phyloP scores from a whole-genome alignment of 2,329 filamentous ascomycete species.

The Nigrospora oryzae region DNA sequence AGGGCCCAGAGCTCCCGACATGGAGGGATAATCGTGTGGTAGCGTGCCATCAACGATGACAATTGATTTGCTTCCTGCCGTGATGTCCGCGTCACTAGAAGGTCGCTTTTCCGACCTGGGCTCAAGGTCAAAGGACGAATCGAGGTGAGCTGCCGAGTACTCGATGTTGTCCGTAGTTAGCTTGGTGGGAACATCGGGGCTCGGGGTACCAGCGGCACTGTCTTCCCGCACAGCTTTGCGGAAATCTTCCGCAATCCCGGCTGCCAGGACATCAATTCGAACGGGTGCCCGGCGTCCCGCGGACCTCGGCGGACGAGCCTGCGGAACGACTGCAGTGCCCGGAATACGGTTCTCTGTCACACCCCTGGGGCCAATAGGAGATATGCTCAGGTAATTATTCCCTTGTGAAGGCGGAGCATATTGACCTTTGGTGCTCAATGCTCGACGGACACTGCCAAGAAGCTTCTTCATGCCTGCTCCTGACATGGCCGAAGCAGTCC shows the following conservation, averaged over 20 bases:
- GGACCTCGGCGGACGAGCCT: conserved; percentile 32
- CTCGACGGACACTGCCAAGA: conserved; percentile 77
- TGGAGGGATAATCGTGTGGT: conserved; percentile 36
- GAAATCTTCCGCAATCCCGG: conserved; percentile 70
- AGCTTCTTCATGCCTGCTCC: conserved; percentile 77
- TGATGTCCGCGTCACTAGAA: conserved; percentile 51
- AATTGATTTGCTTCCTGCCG: conserved; percentile 80
- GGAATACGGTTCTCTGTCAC: conserved; percentile 51
- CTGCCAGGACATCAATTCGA: conserved; percentile 76
- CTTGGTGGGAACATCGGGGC: conserved; percentile 11
- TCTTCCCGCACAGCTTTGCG: conserved; percentile 66
- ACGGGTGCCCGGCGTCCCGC: conserved; percentile 42
- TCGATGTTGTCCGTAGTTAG: conserved; percentile 23
- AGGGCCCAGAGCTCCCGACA: conserved; percentile 39
- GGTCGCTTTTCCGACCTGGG: conserved; percentile 28
- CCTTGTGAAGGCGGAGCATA: conserved; percentile 34
- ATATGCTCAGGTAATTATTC: conserved; percentile 35
- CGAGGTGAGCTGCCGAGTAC: conserved; percentile 35
- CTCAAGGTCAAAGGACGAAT: conserved; percentile 29
- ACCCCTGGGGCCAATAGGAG: conserved; percentile 40
- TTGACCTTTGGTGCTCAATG: conserved; percentile 55
- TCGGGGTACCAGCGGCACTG: conserved; percentile 30
- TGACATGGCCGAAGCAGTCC: conserved; percentile 48
- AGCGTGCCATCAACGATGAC: conserved; percentile 71
- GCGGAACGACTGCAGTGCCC: conserved; percentile 52